Evolutionary conservation across 306 rosid species (phyloP), one percentile per base, ranked within the genome.

Genomic region (Vigna mungo): DNA sequence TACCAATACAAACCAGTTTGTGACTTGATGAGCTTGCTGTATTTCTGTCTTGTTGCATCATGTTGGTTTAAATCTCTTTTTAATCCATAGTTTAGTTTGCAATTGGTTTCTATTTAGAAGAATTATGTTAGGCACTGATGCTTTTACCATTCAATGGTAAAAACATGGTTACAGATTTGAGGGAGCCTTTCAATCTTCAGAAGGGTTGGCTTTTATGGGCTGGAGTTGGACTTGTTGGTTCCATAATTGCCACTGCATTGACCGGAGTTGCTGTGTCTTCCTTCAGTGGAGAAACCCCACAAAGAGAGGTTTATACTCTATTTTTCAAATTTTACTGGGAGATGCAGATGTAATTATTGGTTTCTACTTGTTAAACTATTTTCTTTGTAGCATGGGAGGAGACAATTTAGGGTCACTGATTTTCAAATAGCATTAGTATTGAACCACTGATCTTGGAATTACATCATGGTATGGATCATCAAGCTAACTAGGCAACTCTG

Each of bases 131-230:
- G 21, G 46, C 20, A 54, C 39, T 43, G 63, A 56, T 58, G 75
- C 37, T 63, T 56, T 14, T 7, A 67, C 62, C 27, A 72, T 77
- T 56, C 74, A 4, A 61, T 75, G 67, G 12, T 68, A 46, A 74
- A 75, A 70, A 44, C 20, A 12, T 70, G 71, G 68, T 71, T 84
- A 78, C 98, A 96, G 99, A 92, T 88, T 85, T 51, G 85, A 87
- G 84, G 87, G 89, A 89, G 10, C 99, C 99, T 62, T 84, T 96
- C 76, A 89, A 70, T 87, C 91, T 89, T 61, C 89, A 79, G 81
- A 91, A 87, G 72, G 99, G 99, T 59, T 96, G 99, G 99, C 90
- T 96, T 74, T 84, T 96, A 85, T 96, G 98, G 98, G 99, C 96
- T 17, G 99, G 90, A 73, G 64, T 91, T 78, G 99, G 99, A 78